Base-by-base conservation (phyloP, 1,284 basidiomycete genomes). In the Microbotryomycetes sp. region DNA sequence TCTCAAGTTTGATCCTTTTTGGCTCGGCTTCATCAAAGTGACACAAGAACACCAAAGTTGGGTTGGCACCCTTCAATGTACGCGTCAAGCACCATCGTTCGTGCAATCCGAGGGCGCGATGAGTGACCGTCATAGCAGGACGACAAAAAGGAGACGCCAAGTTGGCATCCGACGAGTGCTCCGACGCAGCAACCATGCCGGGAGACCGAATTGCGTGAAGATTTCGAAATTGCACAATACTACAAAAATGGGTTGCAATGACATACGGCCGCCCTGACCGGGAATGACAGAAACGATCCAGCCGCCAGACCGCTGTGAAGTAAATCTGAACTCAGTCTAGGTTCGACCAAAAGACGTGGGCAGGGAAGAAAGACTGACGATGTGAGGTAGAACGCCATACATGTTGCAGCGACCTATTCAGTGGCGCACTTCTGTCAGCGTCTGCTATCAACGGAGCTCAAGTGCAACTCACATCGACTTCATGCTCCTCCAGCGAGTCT, bases 381-480 rank as follows among this genome's bases (percentile, higher is more conserved):
- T 1, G 70, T 71, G 2, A 71, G 59, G 53, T 68, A 71, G 51
- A 71, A 68, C 0, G 70, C 66, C 31, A 71, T 57, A 31, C 68
- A 70, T 1, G 70, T 70, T 3, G 68, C 64, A 3, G 70, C 70
- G 16, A 70, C 52, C 69, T 70, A 56, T 2, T 6, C 4, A 22
- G 9, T n/a, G n/a, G 49, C 5, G 14, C 23, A 36, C 16, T 9
- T 52, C 26, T 47, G 47, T 9, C 22, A 22, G 30, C 32, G 30
- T 9, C 9, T 19, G 22, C 3, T 7, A 25, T 16, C 30, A 15
- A 29, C 1, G 32, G 1, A 12, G 16, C 28, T 6, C 26, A 26
- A 28, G 29, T 25, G 25, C 4, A 49, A 54, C 66, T 54, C 56
- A 69, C 65, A 53, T 72, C 73, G 9, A 74, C 59, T 48, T 74